These are phyloP conservation scores for Purpureocillium lavendulum DNA, from an alignment of 2,329 filamentous ascomycete genomes.

Conservation along the genomic window DNA sequence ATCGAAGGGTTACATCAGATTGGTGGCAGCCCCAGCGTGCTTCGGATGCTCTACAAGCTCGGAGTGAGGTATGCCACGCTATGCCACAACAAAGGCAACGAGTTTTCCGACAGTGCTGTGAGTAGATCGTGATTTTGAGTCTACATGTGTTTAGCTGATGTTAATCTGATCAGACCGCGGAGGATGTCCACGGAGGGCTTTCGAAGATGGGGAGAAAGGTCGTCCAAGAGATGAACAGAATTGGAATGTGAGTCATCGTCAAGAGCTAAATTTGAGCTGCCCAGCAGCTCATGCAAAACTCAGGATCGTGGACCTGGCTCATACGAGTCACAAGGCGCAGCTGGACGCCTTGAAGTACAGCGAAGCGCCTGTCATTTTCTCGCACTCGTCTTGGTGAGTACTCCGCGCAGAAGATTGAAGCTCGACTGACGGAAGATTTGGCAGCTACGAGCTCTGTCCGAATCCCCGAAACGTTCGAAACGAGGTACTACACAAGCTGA, in stretches of 20 bases:
- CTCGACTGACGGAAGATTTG: background rate
- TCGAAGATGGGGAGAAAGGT: slow-evolving; percentile 5
- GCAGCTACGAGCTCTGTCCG: slow-evolving; percentile 60
- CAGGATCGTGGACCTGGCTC: slow-evolving; percentile 68
- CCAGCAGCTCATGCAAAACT: no score
- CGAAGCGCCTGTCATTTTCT: slow-evolving; percentile 72
- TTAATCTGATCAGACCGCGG: background rate
- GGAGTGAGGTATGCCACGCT: slow-evolving; percentile 78
- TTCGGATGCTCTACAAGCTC: slow-evolving; percentile 63
- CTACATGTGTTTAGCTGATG: no score
- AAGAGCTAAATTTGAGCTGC: background rate
- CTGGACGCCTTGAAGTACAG: slow-evolving; percentile 4
- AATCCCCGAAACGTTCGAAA: slow-evolving; percentile 83
- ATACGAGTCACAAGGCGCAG: slow-evolving; percentile 28
- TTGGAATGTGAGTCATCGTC: slow-evolving; percentile 6
- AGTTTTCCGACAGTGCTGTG: slow-evolving; percentile 6
- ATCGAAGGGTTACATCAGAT: slow-evolving; percentile 84
- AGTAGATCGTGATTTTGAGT: background rate
- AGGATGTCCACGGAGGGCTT: slow-evolving; percentile 3
- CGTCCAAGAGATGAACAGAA: slow-evolving; percentile 9
- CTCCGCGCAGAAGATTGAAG: background rate
- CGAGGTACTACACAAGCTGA: slow-evolving; percentile 66
- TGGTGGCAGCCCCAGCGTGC: slow-evolving; percentile 64
- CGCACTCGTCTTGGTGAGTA: slow-evolving; percentile 37
- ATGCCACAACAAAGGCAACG: slow-evolving; percentile 54